A percentile compares a stretch with the other conserved stretches of the same genome.
These are phyloP conservation scores for Globisporangium canariense DNA, from an alignment of 352 stramenopile genomes.

Conservation along the genomic window DNA sequence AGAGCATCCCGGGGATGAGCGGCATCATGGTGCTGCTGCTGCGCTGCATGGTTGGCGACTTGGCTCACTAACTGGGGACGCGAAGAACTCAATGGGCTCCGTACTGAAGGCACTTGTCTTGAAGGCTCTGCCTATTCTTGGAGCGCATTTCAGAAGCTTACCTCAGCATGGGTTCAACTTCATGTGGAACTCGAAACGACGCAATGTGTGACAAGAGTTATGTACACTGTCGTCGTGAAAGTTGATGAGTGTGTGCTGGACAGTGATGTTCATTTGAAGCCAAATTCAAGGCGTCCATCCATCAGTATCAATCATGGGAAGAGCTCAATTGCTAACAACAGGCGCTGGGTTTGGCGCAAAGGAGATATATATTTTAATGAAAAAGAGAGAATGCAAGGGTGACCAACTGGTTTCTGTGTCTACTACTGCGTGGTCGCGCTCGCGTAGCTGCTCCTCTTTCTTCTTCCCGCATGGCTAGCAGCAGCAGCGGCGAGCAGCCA, in stretches of 20 bases:
- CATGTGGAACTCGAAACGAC: neutral
- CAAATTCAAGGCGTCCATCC: neutral
- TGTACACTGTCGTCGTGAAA: neutral
- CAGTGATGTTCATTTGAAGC: neutral
- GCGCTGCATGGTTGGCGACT: conserved; percentile 9
- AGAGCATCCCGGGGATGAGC: conserved; percentile 57
- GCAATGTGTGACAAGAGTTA: neutral
- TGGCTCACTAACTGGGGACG: neutral
- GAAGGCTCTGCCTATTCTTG: conserved; percentile 1
- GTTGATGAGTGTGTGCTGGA: neutral
- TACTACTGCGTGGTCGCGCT: conserved; percentile 7
- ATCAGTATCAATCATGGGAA: neutral
- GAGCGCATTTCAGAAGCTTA: neutral
- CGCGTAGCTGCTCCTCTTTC: neutral
- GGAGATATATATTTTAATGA: conserved; percentile 21
- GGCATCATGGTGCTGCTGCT: conserved; percentile 18
- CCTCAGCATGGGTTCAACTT: neutral
- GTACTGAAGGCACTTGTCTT: neutral
- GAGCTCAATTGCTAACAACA: neutral
- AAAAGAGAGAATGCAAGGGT: conserved; percentile 9
- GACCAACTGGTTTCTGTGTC: conserved; percentile 7
- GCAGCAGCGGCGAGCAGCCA: conserved; percentile 1
- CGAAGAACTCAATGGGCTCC: neutral
- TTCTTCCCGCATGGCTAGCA: neutral
- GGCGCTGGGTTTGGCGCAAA: neutral